Percentiles rank a stretch among this genome's conserved stretches.
phyloP scores from a whole-genome alignment of 1,284 basidiomycete genomes.

The Termitomyces sp. region DNA sequence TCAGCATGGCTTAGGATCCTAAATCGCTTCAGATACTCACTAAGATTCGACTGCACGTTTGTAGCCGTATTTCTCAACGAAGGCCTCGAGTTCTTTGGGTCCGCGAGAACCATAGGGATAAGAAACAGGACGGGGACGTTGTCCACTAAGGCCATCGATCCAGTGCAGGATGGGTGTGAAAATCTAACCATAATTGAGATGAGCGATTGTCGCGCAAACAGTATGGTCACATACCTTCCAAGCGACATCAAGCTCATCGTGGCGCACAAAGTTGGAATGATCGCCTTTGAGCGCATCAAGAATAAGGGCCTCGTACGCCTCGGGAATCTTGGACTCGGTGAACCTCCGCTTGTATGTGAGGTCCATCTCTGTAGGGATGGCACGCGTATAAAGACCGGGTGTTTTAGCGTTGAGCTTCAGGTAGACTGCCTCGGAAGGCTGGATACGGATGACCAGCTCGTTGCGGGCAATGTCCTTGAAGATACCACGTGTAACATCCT shows the following conservation, averaged over 20 bases:
- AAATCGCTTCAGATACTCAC: slow-evolving; percentile 46
- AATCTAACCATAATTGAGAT: slow-evolving; percentile 48
- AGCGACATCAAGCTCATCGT: slow-evolving; percentile 91
- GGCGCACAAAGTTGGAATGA: slow-evolving; percentile 89
- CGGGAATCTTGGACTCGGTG: slow-evolving; percentile 82
- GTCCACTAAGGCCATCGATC: slow-evolving; percentile 76
- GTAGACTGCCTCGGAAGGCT: slow-evolving; percentile 92
- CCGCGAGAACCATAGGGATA: slow-evolving; percentile 94
- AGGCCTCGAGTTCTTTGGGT: slow-evolving; percentile 78
- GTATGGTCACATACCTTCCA: slow-evolving; percentile 68
- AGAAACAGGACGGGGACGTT: slow-evolving; percentile 62
- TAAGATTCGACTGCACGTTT: slow-evolving; percentile 65
- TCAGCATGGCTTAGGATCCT: slow-evolving; percentile 6
- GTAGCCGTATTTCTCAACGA: slow-evolving; percentile 76
- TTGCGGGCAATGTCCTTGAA: slow-evolving; percentile 94
- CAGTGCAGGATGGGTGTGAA: slow-evolving; percentile 93
- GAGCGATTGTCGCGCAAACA: background rate
- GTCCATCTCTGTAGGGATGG: slow-evolving; percentile 94
- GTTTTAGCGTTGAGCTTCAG: slow-evolving; percentile 93
- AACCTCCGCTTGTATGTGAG: slow-evolving; percentile 95
- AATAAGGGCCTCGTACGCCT: slow-evolving; percentile 91
- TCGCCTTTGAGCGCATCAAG: slow-evolving; percentile 86
- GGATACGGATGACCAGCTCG: slow-evolving; percentile 93
- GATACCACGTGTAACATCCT: slow-evolving; percentile 92
- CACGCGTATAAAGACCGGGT: slow-evolving; percentile 84